Conservation (phyloP, 2,329 filamentous ascomycete genomes). For the Tolypocladium endophyticum region DNA sequence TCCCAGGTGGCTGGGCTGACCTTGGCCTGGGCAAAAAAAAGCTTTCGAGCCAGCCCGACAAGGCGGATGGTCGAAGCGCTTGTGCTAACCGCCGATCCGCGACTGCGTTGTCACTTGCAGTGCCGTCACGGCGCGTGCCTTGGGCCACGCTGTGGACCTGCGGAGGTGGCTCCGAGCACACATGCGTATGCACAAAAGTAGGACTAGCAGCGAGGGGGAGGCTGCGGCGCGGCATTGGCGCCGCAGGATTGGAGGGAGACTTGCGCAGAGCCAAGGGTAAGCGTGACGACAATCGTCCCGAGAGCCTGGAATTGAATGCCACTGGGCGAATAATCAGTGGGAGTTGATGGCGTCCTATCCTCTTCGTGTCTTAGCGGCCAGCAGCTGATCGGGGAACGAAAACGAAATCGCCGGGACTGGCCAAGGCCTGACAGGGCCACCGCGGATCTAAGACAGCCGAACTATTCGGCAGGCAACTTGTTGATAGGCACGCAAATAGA, state of each 20-base stretch:
- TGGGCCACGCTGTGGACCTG: background rate
- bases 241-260: background rate
- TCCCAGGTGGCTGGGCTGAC: background rate
- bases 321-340: background rate
- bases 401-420: slow-evolving; percentile 2
- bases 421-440: background rate
- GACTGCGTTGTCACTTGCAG: background rate
- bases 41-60: background rate
- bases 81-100: background rate
- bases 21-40: background rate
- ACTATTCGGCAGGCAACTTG: slow-evolving; percentile 2
- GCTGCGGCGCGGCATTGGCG: background rate
- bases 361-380: slow-evolving; percentile 4
- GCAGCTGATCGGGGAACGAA: background rate
- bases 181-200: background rate
- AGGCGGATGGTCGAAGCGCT: background rate
- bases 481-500: background rate
- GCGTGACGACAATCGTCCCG: slow-evolving; percentile 2
- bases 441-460: slow-evolving; percentile 7
- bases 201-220: background rate
- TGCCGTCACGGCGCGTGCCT: background rate
- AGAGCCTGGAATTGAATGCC: slow-evolving; percentile 3
- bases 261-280: background rate
- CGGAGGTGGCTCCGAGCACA: background rate
- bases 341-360: background rate